These are phyloP conservation scores for Fusarium metavorans DNA, from an alignment of 2,329 filamentous ascomycete genomes.

Conservation along the genomic window DNA sequence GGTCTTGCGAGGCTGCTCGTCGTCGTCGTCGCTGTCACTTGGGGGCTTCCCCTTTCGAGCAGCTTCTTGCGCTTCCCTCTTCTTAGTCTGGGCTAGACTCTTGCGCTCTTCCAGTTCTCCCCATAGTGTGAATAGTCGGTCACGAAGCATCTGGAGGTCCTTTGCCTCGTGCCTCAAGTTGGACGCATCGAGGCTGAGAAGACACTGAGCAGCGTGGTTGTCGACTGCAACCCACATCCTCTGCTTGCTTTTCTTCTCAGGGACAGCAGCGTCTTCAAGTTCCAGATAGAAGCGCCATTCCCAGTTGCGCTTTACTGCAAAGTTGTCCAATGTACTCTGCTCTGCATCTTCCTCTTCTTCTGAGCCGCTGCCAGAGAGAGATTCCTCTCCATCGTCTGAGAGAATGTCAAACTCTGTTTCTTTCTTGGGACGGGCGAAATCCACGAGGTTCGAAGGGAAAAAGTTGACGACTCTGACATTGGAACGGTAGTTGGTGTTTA, in stretches of 20 bases:
- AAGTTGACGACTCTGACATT: slow-evolving; percentile 86
- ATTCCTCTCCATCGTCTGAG: slow-evolving; percentile 54
- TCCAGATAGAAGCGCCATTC: slow-evolving; percentile 87
- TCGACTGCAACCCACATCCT: slow-evolving; percentile 77
- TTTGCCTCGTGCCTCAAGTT: slow-evolving; percentile 66
- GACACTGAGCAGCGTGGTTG: slow-evolving; percentile 63
- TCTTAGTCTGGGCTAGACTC: slow-evolving; percentile 48
- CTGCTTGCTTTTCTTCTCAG: slow-evolving; percentile 51
- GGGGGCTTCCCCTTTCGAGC: slow-evolving; percentile 50
- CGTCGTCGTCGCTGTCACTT: slow-evolving; percentile 54
- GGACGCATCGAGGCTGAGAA: slow-evolving; percentile 61
- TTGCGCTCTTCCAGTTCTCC: slow-evolving; percentile 84
- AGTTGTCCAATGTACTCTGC: slow-evolving; percentile 36
- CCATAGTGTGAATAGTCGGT: slow-evolving; percentile 85
- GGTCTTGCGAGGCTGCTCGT: slow-evolving; percentile 18
- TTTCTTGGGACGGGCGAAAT: slow-evolving; percentile 71
- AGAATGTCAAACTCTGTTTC: slow-evolving; percentile 62
- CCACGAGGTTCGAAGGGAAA: slow-evolving; percentile 74
- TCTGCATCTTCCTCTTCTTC: slow-evolving; percentile 29
- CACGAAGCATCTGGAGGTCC: slow-evolving; percentile 66
- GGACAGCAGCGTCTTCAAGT: slow-evolving; percentile 74
- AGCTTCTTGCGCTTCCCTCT: slow-evolving; percentile 39
- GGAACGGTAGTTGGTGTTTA: slow-evolving; percentile 77
- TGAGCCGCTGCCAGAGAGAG: slow-evolving; percentile 17
- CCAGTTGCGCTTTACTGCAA: slow-evolving; percentile 63